phyloP scores from a whole-genome alignment of 108 stramenopile genomes.

The Nannochloropsis oceanica region DNA sequence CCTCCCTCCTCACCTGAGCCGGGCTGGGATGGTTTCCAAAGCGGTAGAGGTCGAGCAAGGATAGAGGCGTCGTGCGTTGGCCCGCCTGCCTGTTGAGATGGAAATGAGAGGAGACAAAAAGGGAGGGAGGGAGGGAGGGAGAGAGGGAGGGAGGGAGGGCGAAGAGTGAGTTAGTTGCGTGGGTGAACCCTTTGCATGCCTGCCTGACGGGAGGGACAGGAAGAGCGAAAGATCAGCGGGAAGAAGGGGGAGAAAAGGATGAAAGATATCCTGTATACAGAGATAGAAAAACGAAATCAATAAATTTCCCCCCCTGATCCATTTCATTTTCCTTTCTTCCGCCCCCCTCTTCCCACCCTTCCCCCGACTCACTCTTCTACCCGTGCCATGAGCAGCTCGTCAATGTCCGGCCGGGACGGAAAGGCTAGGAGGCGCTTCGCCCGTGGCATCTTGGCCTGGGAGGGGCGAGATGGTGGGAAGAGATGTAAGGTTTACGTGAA shows the following conservation, averaged over 20 bases:
- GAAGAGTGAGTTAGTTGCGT: no score
- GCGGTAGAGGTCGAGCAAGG: slow-evolving; percentile 64
- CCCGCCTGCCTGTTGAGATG: neutral
- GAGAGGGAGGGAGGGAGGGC: neutral
- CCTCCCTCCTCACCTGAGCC: slow-evolving; percentile 11
- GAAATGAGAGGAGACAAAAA: neutral
- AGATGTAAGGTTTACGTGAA: neutral
- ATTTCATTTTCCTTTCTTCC: no score
- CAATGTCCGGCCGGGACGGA: neutral
- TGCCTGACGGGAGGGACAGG: no score
- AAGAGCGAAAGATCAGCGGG: no score
- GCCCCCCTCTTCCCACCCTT: neutral
- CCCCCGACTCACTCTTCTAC: neutral
- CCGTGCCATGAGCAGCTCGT: neutral
- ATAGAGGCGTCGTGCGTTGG: slow-evolving; percentile 49
- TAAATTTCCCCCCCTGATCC: no score
- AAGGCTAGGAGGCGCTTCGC: neutral
- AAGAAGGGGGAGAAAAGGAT: no score
- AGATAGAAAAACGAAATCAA: no score
- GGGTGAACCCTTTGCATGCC: no score
- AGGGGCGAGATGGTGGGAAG: neutral
- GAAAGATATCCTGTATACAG: no score
- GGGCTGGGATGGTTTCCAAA: slow-evolving; percentile 45
- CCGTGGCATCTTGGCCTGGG: neutral
- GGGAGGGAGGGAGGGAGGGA: neutral